Percentiles rank a stretch among this genome's conserved stretches.
phyloP scores from a whole-genome alignment of 2,329 filamentous ascomycete genomes.

The Hypoxylon sp. region DNA sequence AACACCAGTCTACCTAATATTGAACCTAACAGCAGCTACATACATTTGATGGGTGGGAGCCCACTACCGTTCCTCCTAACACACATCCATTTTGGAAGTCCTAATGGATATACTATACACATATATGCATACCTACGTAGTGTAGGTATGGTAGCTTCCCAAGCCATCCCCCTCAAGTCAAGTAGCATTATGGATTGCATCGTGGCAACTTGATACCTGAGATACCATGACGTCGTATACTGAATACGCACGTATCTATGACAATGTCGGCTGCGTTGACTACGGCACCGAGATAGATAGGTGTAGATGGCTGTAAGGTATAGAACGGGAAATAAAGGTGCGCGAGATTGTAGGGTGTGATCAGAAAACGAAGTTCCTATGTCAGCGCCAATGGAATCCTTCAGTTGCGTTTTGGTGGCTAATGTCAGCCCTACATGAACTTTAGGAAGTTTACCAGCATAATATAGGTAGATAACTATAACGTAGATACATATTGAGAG shows the following conservation, averaged over 20 bases:
- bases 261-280: not conserved
- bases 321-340: not conserved
- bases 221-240: slow-evolving; percentile 19
- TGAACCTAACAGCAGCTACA: too few relatives aligned
- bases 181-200: not conserved
- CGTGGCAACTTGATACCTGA: slow-evolving; percentile 2
- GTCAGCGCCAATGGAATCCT: slow-evolving; percentile 14
- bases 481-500: not conserved
- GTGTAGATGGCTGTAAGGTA: not conserved
- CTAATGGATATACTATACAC: too few relatives aligned
- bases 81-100: too few relatives aligned
- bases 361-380: not conserved
- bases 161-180: not conserved
- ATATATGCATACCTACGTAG: too few relatives aligned
- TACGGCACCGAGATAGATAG: not conserved
- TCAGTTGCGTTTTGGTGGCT: not conserved
- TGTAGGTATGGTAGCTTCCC: slow-evolving; percentile 3
- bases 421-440: slow-evolving; percentile 24
- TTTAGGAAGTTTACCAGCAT: not conserved
- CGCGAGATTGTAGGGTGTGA: slow-evolving; percentile 30
- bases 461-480: not conserved
- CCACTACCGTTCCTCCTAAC: too few relatives aligned
- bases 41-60: too few relatives aligned
- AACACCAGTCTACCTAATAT: too few relatives aligned
- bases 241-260: slow-evolving; percentile 1